Conservation (phyloP, 495 filamentous ascomycete genomes). For the Bathelium albidoporum region DNA sequence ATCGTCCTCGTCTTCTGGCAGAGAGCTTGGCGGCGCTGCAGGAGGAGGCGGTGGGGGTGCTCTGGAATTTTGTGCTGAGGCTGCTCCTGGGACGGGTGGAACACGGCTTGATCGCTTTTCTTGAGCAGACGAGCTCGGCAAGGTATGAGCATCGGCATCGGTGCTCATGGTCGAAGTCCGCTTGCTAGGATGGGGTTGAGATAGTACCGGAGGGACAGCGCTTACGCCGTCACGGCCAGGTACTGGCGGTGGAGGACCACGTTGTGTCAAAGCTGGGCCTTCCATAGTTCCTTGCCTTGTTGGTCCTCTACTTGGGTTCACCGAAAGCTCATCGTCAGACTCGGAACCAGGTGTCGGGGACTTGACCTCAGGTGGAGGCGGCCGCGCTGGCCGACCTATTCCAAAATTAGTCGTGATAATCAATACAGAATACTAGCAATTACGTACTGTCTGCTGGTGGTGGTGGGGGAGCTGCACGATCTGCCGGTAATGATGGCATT, state of each 20-base stretch:
- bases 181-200: conserved; percentile 20
- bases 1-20: conserved; percentile 35
- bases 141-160: conserved; percentile 36
- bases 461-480: conserved; percentile 5
- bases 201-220: conserved; percentile 32
- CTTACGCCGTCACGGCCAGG: conserved; percentile 24
- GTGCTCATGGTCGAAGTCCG: conserved; percentile 9
- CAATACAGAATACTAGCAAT: background rate
- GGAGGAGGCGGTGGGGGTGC: conserved; percentile 80
- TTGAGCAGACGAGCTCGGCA: conserved; percentile 28
- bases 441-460: background rate
- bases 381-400: conserved; percentile 40
- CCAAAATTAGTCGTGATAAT: conserved; percentile 9
- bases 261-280: conserved; percentile 33
- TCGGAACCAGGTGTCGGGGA: conserved; percentile 73
- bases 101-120: conserved; percentile 41
- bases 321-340: conserved; percentile 90
- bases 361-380: conserved; percentile 43
- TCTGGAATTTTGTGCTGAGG: conserved; percentile 48
- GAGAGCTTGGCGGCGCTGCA: conserved; percentile 39
- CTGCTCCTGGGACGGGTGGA: conserved; percentile 37
- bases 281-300: conserved; percentile 37
- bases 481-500: background rate
- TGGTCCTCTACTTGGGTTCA: conserved; percentile 43
- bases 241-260: conserved; percentile 32